Evolutionary conservation across 306 rosid genomes (phyloP), one percentile per base, ranked within the genome.

Genomic region (Quercus berberidifolia): DNA sequence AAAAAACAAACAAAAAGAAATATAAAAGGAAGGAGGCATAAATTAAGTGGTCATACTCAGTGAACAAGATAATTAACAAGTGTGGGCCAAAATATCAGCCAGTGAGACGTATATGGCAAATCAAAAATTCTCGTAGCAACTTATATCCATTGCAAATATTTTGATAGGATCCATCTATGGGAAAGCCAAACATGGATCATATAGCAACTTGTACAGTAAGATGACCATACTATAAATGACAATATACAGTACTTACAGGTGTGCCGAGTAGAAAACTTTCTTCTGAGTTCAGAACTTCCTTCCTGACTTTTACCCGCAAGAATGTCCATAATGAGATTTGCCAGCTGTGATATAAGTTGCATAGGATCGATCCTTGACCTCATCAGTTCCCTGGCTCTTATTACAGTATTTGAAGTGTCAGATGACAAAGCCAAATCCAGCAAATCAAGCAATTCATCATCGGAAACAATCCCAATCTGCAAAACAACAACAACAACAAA

Each of bases 341-440:
- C 98, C 21, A 93, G 70, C 86, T 90, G 98, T 3, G 98, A 90
- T 69, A 87, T 86, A 76, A 93, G 93, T 79, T 91, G 98, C 87
- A 90, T 74, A 51, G 98, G 98, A 82, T 91, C 93, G 68, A 91
- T 84, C 82, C 90, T 86, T 15, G 97, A 93, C 68, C 91, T 89
- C 93, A 93, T 91, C 77, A 93, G 74, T 81, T 93, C 97, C 49
- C 97, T 87, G 60, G 97, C 97, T 82, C 82, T 87, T 78, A 82
- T 79, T 71, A 93, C 98, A 3, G 97, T 93, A 76, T 84, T 89
- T 38, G 98, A 82, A 71, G 91, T 83, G 88, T 93, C 97, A 4
- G 92, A 90, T 21, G 98, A 93, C 86, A 91, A 85, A 19, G 98
- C 97, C 80, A 91, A 83, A 86, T 93, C 97, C 85, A 93, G 93